Base-by-base conservation (phyloP, 2,329 filamentous ascomycete species). In the Arthrobotrys entomopaga region DNA sequence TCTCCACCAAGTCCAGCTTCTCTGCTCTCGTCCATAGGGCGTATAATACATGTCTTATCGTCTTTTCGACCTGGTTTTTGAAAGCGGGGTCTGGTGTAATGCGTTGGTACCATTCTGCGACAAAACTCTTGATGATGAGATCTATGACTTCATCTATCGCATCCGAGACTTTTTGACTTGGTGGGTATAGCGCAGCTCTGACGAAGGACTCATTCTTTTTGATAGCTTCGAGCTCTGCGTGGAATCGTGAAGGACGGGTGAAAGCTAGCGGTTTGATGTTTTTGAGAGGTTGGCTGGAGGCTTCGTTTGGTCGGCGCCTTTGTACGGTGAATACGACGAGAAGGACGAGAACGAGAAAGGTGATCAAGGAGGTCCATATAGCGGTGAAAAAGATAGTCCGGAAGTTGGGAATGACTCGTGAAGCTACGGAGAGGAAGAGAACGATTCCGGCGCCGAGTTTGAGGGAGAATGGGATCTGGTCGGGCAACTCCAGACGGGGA, bases 51-150 rank as follows among this genome's bases (percentile, higher is more conserved):
- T 87, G 83, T 52, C 95, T 88, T 77, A 97, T 87, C 3, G 88
- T 87, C 77, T 86, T 88, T 81, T 99, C 94, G 69, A 98, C 90
- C 82, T 97, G 90, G 80, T 97, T 90, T 66, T 90, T 85, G 79
- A 99, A 99, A 0, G 87, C 86, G 1, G 90, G 88, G 79, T 90
- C 92, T 76, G 85, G 86, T 83, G 92, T 97, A 80, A 99, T 97
- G 79, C 88, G 87, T 34, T 85, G 86, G 81, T 97, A 98, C 95
- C 95, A 99, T 53, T 89, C 90, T 69, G 86, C 87, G 67, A 99
- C 88, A 80, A 96, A 97, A 81, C 97, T 92, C 76, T 91, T 87
- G 76, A 92, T 82, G 60, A 96, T 87, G 60, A 93, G 84, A 58
- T 89, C 87, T 50, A 99, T 86, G 34, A 98, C 82, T 60, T 88